phyloP scores from a whole-genome alignment of 768 basidiomycete species.

The Amanita fuliginea region DNA sequence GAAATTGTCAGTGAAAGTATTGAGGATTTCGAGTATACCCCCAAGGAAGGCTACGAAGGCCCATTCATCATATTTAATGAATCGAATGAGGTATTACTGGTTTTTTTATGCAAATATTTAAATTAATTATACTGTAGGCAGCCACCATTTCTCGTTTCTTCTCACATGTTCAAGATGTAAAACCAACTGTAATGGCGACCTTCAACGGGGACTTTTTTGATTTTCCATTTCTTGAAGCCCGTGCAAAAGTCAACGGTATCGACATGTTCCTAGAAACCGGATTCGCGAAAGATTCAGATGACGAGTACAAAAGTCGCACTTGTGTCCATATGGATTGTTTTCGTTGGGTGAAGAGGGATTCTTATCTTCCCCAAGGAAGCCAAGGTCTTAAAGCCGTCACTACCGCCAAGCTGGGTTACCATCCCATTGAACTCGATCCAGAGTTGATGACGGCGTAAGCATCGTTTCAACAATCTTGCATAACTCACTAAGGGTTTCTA shows the following conservation, averaged over 20 bases:
- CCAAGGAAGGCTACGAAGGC: constrained; percentile 95
- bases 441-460: constrained; percentile 98
- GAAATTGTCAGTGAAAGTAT: constrained; percentile 98
- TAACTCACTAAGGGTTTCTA: not conserved
- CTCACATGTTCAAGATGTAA: constrained; percentile 84
- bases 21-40: constrained; percentile 98
- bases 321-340: constrained; percentile 99
- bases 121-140: constrained; percentile 24
- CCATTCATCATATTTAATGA: constrained; percentile 96
- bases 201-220: constrained; percentile 99
- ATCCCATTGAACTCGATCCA: constrained; percentile 94
- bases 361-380: constrained; percentile 95
- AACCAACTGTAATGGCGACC: constrained; percentile 94
- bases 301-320: constrained; percentile 86
- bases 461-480: not conserved
- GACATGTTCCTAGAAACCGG: constrained; percentile 96
- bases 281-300: constrained; percentile 83
- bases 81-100: constrained; percentile 62
- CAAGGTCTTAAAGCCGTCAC: constrained; percentile 98
- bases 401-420: constrained; percentile 89
- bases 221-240: constrained; percentile 90
- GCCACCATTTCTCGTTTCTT: constrained; percentile 83
- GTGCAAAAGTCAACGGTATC: constrained; percentile 80
- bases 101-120: not conserved
- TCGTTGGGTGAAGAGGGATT: constrained; percentile 99